Percentiles rank a stretch among this genome's conserved stretches.
These are phyloP conservation scores for Aspergillus sp. DNA, from an alignment of 2,329 filamentous ascomycete species.

Conservation along the genomic window DNA sequence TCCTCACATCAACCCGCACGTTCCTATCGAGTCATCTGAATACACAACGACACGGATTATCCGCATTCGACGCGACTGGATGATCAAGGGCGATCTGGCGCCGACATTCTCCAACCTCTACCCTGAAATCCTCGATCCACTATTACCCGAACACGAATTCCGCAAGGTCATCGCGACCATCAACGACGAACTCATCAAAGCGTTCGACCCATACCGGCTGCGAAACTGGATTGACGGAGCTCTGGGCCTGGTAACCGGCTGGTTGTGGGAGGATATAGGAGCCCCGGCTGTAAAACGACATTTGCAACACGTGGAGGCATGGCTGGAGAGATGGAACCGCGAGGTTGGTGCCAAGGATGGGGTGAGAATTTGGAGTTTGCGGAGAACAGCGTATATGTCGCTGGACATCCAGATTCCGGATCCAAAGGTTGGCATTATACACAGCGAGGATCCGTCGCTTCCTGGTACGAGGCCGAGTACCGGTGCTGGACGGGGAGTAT, in stretches of 20 bases:
- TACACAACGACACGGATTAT: conserved; percentile 80
- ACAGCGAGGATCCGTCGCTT: conserved; percentile 28
- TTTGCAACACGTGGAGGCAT: conserved; percentile 64
- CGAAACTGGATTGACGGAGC: conserved; percentile 74
- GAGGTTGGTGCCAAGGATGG: conserved; percentile 53
- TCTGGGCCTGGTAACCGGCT: conserved; percentile 77
- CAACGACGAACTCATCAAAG: conserved; percentile 67
- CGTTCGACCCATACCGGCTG: conserved; percentile 70
- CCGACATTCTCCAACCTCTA: conserved; percentile 94
- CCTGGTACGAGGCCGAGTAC: conserved; percentile 30
- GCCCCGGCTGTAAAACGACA: conserved; percentile 67
- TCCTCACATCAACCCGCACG: conserved; percentile 88
- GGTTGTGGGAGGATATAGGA: conserved; percentile 90
- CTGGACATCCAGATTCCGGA: conserved; percentile 47
- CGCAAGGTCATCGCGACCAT: conserved; percentile 72
- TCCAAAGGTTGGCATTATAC: conserved; percentile 42
- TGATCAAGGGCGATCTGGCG: conserved; percentile 78
- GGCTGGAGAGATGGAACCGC: conserved; percentile 81
- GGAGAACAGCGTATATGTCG: conserved; percentile 80
- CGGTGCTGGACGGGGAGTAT: conserved; percentile 16
- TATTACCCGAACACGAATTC: conserved; percentile 80
- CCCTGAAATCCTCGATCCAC: conserved; percentile 86
- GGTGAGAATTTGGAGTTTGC: conserved; percentile 69
- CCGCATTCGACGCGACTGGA: conserved; percentile 84
- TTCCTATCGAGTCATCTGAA: conserved; percentile 67